phyloP scores from a whole-genome alignment of 257 asterid genomes.

The Schizonepeta tenuifolia region DNA sequence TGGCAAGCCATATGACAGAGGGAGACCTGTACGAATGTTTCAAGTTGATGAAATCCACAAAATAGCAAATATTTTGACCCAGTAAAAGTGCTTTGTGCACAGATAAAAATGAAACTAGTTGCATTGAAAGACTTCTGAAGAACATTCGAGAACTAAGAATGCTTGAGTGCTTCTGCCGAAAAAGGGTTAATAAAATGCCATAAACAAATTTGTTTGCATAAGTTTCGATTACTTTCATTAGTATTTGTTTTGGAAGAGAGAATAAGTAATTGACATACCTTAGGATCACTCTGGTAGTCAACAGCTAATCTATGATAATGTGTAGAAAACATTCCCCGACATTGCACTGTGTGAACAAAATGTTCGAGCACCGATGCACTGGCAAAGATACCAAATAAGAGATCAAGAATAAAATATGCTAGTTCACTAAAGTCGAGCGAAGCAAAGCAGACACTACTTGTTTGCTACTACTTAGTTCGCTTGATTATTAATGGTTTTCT shows the following conservation, averaged over 20 bases:
- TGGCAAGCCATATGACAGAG: slow-evolving; percentile 97
- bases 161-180: background rate
- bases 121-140: background rate
- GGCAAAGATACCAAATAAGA: slow-evolving; percentile 41
- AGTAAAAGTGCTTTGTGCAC: background rate
- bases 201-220: background rate
- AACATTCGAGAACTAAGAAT: background rate
- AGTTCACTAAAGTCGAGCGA: no score
- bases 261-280: slow-evolving; percentile 49
- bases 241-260: background rate
- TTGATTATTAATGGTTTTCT: background rate
- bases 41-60: slow-evolving; percentile 12
- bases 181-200: background rate
- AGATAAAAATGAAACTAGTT: background rate
- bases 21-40: slow-evolving; percentile 55
- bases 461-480: background rate
- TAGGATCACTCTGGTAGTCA: slow-evolving; percentile 76
- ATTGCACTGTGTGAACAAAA: slow-evolving; percentile 74
- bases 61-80: background rate
- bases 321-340: slow-evolving; percentile 97
- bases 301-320: slow-evolving; percentile 90
- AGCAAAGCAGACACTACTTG: no score
- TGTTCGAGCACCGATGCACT: slow-evolving; percentile 96
- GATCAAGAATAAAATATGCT: slow-evolving; percentile 1
- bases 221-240: background rate